Base-by-base conservation (phyloP, 768 basidiomycete species). In the Boletus sp. region DNA sequence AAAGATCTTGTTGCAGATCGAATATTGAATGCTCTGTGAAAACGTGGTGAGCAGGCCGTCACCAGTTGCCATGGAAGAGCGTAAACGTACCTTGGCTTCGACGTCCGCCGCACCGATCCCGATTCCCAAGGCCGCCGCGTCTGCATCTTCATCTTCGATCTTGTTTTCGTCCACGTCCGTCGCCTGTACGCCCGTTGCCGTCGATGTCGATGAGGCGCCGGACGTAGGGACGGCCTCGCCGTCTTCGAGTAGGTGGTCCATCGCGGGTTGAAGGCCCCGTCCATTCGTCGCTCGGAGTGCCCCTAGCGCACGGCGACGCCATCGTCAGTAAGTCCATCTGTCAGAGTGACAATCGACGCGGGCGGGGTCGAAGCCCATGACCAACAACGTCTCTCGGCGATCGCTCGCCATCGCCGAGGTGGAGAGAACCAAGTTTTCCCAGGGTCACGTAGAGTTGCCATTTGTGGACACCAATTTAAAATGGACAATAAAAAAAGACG, bases 241-340 rank as follows among this genome's bases (percentile, higher is more conserved):
- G 50, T 90, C 87, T 71, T 87, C 89, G 37, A 97, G 74, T 37
- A 97, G 76, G 71, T 90, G 87, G 65, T 97, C 94, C 89, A 94
- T 90, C 20, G 90, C 90, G 7, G 88, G 89, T 69, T 97, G 95
- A 0, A 98, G 77, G 4, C 94, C 96, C 30, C 89, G 82, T 63
- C 85, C 85, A 36, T 78, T 81, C 9, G 94, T 97, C 6, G 91
- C 90, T 63, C 87, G 87, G 56, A 96, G 72, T 5, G 94, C 94
- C 94, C 94, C 94, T 96, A 36, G 15, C 41, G 33, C 30, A 30
- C 41, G 18, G 18, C 49, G 42, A 32, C 46, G 12, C 29, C 20
- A 6, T 28, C 15, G 48, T 54, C n/a, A 54, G 48, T 30, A 8
- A 30, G n/a, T 11, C n/a, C 18, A 15, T 4, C 12, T 14, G n/a